phyloP scores from a whole-genome alignment of 2,329 filamentous ascomycete genomes.

The Magnaporthiopsis rhizophila region DNA sequence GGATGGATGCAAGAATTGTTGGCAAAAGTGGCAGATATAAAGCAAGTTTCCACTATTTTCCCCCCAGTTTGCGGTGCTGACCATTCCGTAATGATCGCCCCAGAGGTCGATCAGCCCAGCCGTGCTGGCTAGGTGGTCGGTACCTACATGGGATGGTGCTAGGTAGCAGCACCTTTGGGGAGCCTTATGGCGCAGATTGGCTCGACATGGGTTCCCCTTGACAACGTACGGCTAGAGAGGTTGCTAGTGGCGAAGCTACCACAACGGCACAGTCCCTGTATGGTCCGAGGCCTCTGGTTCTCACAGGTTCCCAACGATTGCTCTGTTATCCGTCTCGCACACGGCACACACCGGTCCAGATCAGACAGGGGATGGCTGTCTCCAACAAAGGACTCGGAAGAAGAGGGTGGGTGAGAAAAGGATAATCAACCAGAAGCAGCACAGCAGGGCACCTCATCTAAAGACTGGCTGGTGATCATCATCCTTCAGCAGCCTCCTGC shows the following conservation, averaged over 20 bases:
- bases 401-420: too few relatives aligned
- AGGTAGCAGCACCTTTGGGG: neutral
- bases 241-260: neutral
- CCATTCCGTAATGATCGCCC: neutral
- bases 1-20: neutral
- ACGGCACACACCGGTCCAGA: too few relatives aligned
- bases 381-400: too few relatives aligned
- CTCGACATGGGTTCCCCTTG: neutral
- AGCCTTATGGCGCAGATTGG: neutral
- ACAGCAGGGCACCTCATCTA: too few relatives aligned
- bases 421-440: too few relatives aligned
- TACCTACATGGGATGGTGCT: neutral
- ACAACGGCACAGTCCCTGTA: neutral
- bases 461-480: too few relatives aligned
- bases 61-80: neutral
- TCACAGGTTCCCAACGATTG: neutral
- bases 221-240: neutral
- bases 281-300: neutral
- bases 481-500: too few relatives aligned
- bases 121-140: neutral
- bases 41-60: neutral
- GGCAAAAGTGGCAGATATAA: slow-evolving; percentile 1
- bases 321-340: neutral
- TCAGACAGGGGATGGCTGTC: too few relatives aligned
- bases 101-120: neutral